Percentiles rank a stretch among this genome's conserved stretches.
Conservation (phyloP, 352 stramenopile species). For the Phytophthora megakarya region DNA sequence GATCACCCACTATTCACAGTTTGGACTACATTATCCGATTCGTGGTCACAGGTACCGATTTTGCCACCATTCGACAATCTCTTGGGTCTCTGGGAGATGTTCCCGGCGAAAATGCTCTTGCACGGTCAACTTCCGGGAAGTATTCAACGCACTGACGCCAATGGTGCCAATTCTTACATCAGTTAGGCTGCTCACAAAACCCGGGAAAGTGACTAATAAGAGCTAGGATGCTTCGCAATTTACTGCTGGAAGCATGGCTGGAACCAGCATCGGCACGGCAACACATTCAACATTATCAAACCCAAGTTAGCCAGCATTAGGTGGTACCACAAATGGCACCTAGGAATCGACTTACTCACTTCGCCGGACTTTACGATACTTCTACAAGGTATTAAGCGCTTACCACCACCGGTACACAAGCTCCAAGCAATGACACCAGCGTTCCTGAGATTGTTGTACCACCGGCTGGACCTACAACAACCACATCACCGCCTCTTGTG, state of each 20-base stretch:
- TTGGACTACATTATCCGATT: conserved; percentile 26
- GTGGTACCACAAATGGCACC: conserved; percentile 27
- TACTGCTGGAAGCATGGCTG: conserved; percentile 24
- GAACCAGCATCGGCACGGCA: conserved; percentile 12
- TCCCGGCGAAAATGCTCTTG: background rate
- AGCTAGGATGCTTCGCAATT: conserved; percentile 18
- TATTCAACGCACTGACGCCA: conserved; percentile 5
- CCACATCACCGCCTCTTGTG: conserved; percentile 27
- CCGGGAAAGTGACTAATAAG: background rate
- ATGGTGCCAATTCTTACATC: background rate
- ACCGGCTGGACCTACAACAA: background rate
- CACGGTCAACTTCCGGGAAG: conserved; percentile 1
- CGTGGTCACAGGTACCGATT: too few species aligned
- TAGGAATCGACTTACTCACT: conserved; percentile 12
- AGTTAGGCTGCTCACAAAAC: background rate
- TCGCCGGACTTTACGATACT: conserved; percentile 20
- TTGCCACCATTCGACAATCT: conserved; percentile 25
- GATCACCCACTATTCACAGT: conserved; percentile 1
- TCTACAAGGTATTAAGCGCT: conserved; percentile 24
- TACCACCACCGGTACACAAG: conserved; percentile 27
- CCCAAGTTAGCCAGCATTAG: conserved; percentile 23
- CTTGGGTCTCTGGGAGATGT: conserved; percentile 10
- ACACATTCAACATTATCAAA: conserved; percentile 25
- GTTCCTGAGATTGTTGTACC: conserved; percentile 21
- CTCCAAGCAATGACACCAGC: conserved; percentile 30